These are phyloP conservation scores for Casuarina cunninghamiana DNA, from an alignment of 306 rosid species.

Conservation along the genomic window DNA sequence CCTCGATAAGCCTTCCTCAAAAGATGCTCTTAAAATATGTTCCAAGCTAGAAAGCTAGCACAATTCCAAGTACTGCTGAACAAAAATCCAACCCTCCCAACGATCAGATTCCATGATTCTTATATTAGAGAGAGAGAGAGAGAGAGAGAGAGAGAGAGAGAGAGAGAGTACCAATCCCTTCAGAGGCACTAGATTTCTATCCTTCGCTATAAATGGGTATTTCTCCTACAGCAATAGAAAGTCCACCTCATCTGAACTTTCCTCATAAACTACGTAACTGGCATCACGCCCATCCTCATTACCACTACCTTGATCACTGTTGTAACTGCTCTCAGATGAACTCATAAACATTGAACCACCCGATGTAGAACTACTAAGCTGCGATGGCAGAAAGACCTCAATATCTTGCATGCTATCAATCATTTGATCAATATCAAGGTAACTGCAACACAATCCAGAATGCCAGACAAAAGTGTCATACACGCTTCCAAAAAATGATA, in stretches of 20 bases:
- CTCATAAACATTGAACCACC: slow-evolving; percentile 76
- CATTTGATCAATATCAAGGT: slow-evolving; percentile 63
- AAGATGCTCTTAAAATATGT: neutral
- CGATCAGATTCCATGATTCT: neutral
- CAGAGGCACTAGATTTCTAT: slow-evolving; percentile 35
- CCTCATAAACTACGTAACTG: slow-evolving; percentile 57
- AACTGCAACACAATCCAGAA: slow-evolving; percentile 61
- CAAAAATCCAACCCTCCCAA: slow-evolving; percentile 11
- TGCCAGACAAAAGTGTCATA: slow-evolving; percentile 17
- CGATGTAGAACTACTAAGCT: slow-evolving; percentile 64
- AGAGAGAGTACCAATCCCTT: slow-evolving; percentile 41
- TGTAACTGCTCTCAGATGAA: slow-evolving; percentile 89
- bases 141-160: slow-evolving; percentile 15
- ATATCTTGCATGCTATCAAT: slow-evolving; percentile 65
- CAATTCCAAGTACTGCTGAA: neutral
- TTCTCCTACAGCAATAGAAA: slow-evolving; percentile 46
- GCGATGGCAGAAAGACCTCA: slow-evolving; percentile 69
- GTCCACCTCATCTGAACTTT: slow-evolving; percentile 91
- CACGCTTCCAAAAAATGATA: slow-evolving; percentile 16
- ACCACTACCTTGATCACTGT: slow-evolving; percentile 93
- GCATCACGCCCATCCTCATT: slow-evolving; percentile 84
- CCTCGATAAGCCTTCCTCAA: slow-evolving; percentile 10
- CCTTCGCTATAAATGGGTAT: slow-evolving; percentile 18
- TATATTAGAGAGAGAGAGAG: neutral
- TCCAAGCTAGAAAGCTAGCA: neutral